These are phyloP conservation scores for Aphanomyces invadans DNA, from an alignment of 352 stramenopile genomes.

Conservation along the genomic window DNA sequence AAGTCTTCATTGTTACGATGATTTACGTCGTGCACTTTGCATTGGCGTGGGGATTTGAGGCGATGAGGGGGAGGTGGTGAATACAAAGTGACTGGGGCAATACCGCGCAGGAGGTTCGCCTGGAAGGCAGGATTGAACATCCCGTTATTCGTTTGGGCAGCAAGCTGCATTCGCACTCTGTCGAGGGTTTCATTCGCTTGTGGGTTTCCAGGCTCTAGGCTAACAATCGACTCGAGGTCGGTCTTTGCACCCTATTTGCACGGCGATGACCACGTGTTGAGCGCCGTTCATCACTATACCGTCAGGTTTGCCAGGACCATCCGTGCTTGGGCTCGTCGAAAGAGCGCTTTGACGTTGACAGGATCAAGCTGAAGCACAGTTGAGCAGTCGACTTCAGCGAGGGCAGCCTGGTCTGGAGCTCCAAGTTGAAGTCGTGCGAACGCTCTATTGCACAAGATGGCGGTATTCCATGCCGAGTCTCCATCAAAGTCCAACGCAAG, in stretches of 20 bases:
- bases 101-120: neutral
- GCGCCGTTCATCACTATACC: slow-evolving; percentile 28
- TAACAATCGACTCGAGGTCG: slow-evolving; percentile 30
- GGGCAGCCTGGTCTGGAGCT: slow-evolving; percentile 17
- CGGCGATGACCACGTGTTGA: neutral
- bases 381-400: slow-evolving; percentile 65
- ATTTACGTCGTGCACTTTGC: neutral
- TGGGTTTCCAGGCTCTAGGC: slow-evolving; percentile 40
- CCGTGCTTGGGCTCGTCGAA: slow-evolving; percentile 68
- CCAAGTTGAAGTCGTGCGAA: slow-evolving; percentile 43
- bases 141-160: neutral
- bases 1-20: neutral
- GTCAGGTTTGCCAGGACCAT: slow-evolving; percentile 56
- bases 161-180: slow-evolving; percentile 3
- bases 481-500: slow-evolving; percentile 14
- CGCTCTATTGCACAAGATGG: slow-evolving; percentile 59
- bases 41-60: slow-evolving; percentile 1
- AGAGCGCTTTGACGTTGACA: slow-evolving; percentile 84
- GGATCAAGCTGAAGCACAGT: slow-evolving; percentile 54
- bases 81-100: too few relatives aligned
- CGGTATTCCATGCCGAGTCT: slow-evolving; percentile 30
- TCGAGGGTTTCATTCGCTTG: slow-evolving; percentile 11
- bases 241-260: slow-evolving; percentile 30
- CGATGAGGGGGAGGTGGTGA: too few relatives aligned
- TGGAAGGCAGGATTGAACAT: slow-evolving; percentile 1